Evolutionary conservation across 495 filamentous ascomycete genomes (phyloP).

Genomic region (Thermochaetoides thermophila): DNA sequence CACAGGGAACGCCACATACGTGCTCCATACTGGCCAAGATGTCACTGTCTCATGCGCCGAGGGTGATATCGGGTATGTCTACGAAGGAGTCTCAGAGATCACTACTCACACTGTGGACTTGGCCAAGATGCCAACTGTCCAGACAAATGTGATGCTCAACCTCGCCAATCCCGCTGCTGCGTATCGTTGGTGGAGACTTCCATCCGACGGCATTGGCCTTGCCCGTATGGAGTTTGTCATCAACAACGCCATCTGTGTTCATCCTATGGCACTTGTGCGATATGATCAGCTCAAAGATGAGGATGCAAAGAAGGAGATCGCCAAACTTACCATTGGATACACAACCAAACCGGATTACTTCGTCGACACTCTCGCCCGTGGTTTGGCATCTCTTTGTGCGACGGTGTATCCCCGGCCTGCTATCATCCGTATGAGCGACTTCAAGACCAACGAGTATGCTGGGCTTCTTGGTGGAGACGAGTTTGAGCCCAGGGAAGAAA

Average conservation of each 20-base stretch:
- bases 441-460: slow-evolving; percentile 29
- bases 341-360: slow-evolving; percentile 22
- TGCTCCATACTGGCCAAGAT: slow-evolving; percentile 23
- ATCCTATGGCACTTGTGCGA: slow-evolving; percentile 23
- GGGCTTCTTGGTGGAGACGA: slow-evolving; percentile 22
- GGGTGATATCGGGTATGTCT: slow-evolving; percentile 22
- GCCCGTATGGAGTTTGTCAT: slow-evolving; percentile 15
- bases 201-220: slow-evolving; percentile 14
- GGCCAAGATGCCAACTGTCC: slow-evolving; percentile 1
- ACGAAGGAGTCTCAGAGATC: slow-evolving; percentile 19
- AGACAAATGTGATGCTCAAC: slow-evolving; percentile 11
- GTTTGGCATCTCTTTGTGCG: slow-evolving; percentile 23
- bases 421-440: slow-evolving; percentile 26
- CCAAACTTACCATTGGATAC: slow-evolving; percentile 17
- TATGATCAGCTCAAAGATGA: slow-evolving; percentile 16
- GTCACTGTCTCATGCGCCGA: slow-evolving; percentile 27
- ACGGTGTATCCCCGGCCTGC: slow-evolving; percentile 19
- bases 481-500: slow-evolving; percentile 24
- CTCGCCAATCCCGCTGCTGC: slow-evolving; percentile 22
- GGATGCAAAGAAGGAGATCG: slow-evolving; percentile 15
- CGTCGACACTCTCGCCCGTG: slow-evolving; percentile 22
- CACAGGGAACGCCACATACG: slow-evolving; percentile 18
- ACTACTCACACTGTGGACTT: slow-evolving; percentile 15
- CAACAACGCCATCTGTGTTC: slow-evolving; percentile 15
- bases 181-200: slow-evolving; percentile 17